phyloP scores from a whole-genome alignment of 345 rosid genomes.

The Trapa bicornis region DNA sequence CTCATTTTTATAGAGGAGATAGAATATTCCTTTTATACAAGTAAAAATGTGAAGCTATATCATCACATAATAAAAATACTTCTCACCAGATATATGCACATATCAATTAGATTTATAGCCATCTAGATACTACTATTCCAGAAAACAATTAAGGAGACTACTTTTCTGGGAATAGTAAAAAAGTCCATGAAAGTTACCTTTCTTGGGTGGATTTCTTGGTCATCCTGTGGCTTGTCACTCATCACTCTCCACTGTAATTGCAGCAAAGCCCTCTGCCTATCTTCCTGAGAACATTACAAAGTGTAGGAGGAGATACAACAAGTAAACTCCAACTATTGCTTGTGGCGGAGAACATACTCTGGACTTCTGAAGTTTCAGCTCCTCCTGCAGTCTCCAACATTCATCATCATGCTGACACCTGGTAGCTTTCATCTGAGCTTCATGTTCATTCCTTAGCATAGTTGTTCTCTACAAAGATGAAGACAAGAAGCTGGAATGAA shows the following conservation, averaged over 20 bases:
- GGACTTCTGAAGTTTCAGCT: conserved; percentile 58
- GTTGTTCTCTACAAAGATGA: conserved; percentile 34
- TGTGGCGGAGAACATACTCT: conserved; percentile 28
- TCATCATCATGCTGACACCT: conserved; percentile 69
- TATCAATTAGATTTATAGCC: too few relatives aligned
- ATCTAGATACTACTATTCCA: too few relatives aligned
- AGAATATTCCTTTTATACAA: conserved; percentile 38
- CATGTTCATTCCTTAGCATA: conserved; percentile 54
- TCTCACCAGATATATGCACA: too few relatives aligned
- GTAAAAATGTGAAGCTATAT: conserved; percentile 3
- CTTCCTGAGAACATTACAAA: conserved; percentile 40
- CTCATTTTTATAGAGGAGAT: conserved; percentile 47
- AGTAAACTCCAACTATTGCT: conserved; percentile 8
- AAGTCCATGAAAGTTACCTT: conserved; percentile 27
- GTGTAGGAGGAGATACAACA: conserved; percentile 1
- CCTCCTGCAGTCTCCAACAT: conserved; percentile 51
- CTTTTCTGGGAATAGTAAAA: neutral
- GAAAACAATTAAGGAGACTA: neutral
- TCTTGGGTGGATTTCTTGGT: conserved; percentile 62
- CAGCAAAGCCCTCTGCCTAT: conserved; percentile 71
- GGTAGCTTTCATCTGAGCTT: conserved; percentile 57
- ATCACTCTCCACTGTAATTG: conserved; percentile 90
- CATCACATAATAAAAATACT: neutral
- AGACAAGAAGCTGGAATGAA: neutral
- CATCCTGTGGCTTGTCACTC: conserved; percentile 68